Evolutionary conservation across 2,329 filamentous ascomycete genomes (phyloP).

Genomic region (Didymella exigua): DNA sequence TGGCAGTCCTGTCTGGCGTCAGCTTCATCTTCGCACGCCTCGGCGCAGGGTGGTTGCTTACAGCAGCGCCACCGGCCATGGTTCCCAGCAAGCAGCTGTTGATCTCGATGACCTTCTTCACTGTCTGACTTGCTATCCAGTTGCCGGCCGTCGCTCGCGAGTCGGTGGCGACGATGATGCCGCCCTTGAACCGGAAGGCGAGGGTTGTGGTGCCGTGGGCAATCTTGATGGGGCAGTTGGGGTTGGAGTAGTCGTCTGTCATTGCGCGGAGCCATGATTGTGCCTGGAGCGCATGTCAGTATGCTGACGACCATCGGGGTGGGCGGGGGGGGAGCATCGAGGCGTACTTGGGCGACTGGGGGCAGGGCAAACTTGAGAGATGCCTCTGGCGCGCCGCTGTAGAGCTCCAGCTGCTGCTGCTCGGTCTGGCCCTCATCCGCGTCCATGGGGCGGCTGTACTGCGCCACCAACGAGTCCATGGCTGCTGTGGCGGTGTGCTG

Average conservation of each 20-base stretch:
- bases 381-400: slow-evolving; percentile 72
- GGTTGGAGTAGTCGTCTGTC: slow-evolving; percentile 97
- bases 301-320: neutral
- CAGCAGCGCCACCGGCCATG: slow-evolving; percentile 96
- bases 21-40: slow-evolving; percentile 1
- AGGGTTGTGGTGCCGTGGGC: slow-evolving; percentile 98
- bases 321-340: no score
- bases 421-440: slow-evolving; percentile 74
- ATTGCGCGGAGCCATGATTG: slow-evolving; percentile 94
- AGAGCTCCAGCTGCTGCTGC: slow-evolving; percentile 73
- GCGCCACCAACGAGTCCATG: slow-evolving; percentile 94
- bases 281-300: slow-evolving; percentile 62
- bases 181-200: slow-evolving; percentile 96
- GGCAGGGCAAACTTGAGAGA: slow-evolving; percentile 95
- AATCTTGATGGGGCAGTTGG: slow-evolving; percentile 97
- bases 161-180: slow-evolving; percentile 98
- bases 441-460: slow-evolving; percentile 81
- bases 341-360: slow-evolving; percentile 80
- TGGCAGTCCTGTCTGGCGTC: slow-evolving; percentile 76
- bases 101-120: slow-evolving; percentile 99
- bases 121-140: slow-evolving; percentile 99
- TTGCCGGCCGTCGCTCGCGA: slow-evolving; percentile 95
- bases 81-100: slow-evolving; percentile 92
- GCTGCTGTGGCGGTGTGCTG: slow-evolving; percentile 16
- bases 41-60: slow-evolving; percentile 49